Percentiles rank a stretch among this genome's conserved stretches.
Conservation (phyloP, 129 eudicot genomes). For the Mikania micrantha region DNA sequence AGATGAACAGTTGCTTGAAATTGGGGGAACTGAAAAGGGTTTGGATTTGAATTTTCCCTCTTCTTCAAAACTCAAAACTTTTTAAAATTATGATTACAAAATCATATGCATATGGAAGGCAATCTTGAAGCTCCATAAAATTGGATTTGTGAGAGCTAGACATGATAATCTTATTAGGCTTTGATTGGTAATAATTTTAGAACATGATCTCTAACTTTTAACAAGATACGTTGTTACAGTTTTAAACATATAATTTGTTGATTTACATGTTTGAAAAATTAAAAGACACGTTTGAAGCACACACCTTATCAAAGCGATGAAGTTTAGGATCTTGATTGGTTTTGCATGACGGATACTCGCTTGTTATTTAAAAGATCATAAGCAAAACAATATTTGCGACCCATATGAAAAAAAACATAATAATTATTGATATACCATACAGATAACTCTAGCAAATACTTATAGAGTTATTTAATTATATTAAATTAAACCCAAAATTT, state of each 20-base stretch:
- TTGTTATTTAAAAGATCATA: background rate
- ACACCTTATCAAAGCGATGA: background rate
- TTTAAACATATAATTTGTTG: background rate
- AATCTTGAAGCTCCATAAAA: background rate
- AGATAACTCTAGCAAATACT: no score
- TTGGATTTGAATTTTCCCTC: slow-evolving; percentile 19
- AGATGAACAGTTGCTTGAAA: slow-evolving; percentile 14
- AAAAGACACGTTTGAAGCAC: background rate
- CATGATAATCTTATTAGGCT: no score
- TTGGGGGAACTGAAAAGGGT: slow-evolving; percentile 25
- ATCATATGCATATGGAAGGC: background rate
- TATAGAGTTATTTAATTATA: no score
- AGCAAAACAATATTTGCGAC: background rate
- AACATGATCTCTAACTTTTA: no score
- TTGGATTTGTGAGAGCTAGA: background rate
- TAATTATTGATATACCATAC: no score
- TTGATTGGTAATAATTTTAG: no score
- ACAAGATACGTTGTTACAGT: no score
- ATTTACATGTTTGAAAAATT: background rate
- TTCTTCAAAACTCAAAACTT: background rate
- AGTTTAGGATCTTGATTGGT: no score
- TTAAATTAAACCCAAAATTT: no score
- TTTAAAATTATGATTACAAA: background rate
- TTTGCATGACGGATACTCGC: no score
- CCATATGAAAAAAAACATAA: background rate